These are phyloP conservation scores for Ganoderma multipileum DNA, from an alignment of 1,284 basidiomycete genomes.

Conservation along the genomic window DNA sequence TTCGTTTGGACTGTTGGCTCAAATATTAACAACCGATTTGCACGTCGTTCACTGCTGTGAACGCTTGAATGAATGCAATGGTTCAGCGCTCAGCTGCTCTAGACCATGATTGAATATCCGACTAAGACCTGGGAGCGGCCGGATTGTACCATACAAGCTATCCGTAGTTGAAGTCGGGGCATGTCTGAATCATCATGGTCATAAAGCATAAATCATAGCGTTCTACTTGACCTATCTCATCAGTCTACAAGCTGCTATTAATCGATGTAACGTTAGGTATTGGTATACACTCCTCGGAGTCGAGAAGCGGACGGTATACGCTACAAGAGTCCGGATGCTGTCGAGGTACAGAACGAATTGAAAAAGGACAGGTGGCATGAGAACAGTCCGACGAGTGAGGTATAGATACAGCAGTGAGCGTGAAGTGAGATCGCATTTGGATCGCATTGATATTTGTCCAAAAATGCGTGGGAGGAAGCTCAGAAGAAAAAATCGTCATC, in stretches of 20 bases:
- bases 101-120: too few species aligned
- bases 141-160: neutral
- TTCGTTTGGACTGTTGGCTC: too few species aligned
- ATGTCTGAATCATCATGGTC: neutral
- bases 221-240: neutral
- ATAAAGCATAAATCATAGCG: neutral
- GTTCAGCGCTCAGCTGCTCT: too few species aligned
- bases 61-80: too few species aligned
- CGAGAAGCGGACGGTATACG: neutral
- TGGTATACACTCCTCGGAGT: neutral
- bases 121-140: too few species aligned
- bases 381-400: neutral
- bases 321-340: neutral
- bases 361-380: neutral
- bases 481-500: constrained; percentile 20
- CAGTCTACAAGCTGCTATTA: neutral
- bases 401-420: constrained; percentile 10
- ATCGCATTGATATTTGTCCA: neutral
- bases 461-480: neutral
- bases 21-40: too few species aligned
- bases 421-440: neutral
- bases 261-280: neutral
- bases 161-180: neutral
- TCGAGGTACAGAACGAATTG: neutral
- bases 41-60: too few species aligned